Base-by-base conservation (phyloP, 495 filamentous ascomycete genomes). In the Cercophora scortea region DNA sequence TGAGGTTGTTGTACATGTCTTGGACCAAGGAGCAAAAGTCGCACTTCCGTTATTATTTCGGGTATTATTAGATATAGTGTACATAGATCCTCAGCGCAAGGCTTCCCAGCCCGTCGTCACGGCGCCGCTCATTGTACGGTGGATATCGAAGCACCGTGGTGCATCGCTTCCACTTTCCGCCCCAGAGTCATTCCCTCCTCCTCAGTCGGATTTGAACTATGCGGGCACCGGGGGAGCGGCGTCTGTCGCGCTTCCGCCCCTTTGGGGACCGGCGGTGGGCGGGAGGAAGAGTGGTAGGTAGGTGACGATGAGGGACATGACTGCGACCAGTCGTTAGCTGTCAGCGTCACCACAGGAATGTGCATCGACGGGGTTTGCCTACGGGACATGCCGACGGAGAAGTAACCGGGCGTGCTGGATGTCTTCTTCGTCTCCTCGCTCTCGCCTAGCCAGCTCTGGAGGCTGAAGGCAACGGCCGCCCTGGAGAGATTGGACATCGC, bases 251-350 rank as follows among this genome's bases (percentile, higher is more conserved):
- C 63, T 68, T 32, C 64, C 64, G 8, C 32, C 52, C 13, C 46
- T 2, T 38, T 53, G 60, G 42, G 53, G 51, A 45, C 62, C 59
- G 8, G 66, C 53, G 2, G 75, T 71, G 3, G 79, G 80, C 38
- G 89, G 90, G 51, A 95, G 66, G 72, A 95, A 94, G 51, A 95
- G 71, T 13, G 87, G 88, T 57, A 95, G 79, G 65, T 95, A 95
- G 47, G 87, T 87, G 39, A 93, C 86, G 55, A 75, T 69, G 52
- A 95, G 76, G 42, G 88, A 82, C 82, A 94, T 83, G 56, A 91
- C 88, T 90, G 53, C 12, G n/a, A 32, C 6, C 35, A 6, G 25
- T 34, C 15, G 41, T 32, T 17, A 54, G 17, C 39, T 60, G 41
- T n/a, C 8, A 12, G 18, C 3, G 25, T 42, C 35, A 17, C 8